A percentile compares a stretch with the other conserved stretches of the same genome.
Evolutionary conservation across 1,139 yeast species (phyloP).

Genomic region (Taiozyma sp.): DNA sequence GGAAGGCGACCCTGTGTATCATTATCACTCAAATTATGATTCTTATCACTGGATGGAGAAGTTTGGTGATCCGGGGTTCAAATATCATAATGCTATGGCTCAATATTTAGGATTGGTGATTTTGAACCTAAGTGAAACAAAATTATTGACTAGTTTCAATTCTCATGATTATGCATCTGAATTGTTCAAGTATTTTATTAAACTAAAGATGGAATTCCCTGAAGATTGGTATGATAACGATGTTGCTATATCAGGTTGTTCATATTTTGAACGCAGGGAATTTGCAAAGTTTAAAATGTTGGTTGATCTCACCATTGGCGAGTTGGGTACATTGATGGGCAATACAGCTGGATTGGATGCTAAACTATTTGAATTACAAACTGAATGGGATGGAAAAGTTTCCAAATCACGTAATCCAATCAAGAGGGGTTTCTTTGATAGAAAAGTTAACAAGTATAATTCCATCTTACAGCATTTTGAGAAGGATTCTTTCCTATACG

Average conservation of each 20-base stretch:
- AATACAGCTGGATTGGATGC: conserved; percentile 25
- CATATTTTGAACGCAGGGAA: conserved; percentile 2
- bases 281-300: conserved; percentile 10
- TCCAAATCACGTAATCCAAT: conserved; percentile 24
- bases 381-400: conserved; percentile 22
- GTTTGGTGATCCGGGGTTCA: conserved; percentile 54
- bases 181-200: conserved; percentile 28
- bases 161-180: conserved; percentile 37
- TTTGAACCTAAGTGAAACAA: conserved; percentile 41
- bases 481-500: conserved; percentile 52
- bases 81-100: conserved; percentile 47
- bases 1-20: conserved; percentile 47
- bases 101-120: conserved; percentile 45
- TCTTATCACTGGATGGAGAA: conserved; percentile 61
- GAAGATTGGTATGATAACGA: conserved; percentile 30
- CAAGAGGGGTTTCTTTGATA: conserved; percentile 22
- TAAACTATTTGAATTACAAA: conserved; percentile 23
- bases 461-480: conserved; percentile 50
- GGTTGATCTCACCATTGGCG: conserved; percentile 11
- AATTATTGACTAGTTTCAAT: conserved; percentile 36
- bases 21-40: conserved; percentile 66
- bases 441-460: conserved; percentile 30
- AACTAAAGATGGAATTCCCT: conserved; percentile 31
- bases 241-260: background rate
- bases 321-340: conserved; percentile 10